phyloP scores from a whole-genome alignment of 2,329 filamentous ascomycete genomes.

The Stagonosporopsis vannaccii region DNA sequence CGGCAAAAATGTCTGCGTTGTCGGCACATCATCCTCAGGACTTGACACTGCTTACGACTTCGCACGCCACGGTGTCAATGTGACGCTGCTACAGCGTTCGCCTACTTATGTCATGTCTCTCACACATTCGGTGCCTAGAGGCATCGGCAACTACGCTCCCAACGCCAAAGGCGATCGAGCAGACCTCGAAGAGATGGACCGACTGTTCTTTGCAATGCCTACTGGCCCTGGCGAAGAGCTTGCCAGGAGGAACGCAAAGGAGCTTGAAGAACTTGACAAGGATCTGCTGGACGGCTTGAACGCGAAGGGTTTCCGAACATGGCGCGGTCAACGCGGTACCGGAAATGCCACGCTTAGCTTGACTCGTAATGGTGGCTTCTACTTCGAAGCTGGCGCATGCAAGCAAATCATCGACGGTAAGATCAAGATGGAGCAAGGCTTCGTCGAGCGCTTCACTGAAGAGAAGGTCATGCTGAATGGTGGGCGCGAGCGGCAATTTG shows the following conservation, averaged over 20 bases:
- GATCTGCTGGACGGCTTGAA: conserved; percentile 14
- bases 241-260: conserved; percentile 10
- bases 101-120: conserved; percentile 66
- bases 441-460: conserved; percentile 58
- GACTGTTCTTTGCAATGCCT: conserved; percentile 14
- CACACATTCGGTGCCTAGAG: conserved; percentile 22
- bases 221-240: conserved; percentile 16
- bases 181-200: conserved; percentile 10
- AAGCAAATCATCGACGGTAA: conserved; percentile 68
- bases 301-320: conserved; percentile 14
- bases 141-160: conserved; percentile 10
- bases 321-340: conserved; percentile 19
- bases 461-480: conserved; percentile 56
- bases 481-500: conserved; percentile 63
- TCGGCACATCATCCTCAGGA: conserved; percentile 72
- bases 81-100: conserved; percentile 73
- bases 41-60: conserved; percentile 74
- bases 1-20: conserved; percentile 66
- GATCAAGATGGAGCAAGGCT: conserved; percentile 64
- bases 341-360: conserved; percentile 15
- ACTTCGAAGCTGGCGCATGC: conserved; percentile 71
- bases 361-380: conserved; percentile 64
- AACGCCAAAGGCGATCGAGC: conserved; percentile 10
- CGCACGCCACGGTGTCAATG: conserved; percentile 68
- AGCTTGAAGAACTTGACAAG: conserved; percentile 13